Base-by-base conservation (phyloP, 257 asterid genomes). In the Cynanchum wilfordii region DNA sequence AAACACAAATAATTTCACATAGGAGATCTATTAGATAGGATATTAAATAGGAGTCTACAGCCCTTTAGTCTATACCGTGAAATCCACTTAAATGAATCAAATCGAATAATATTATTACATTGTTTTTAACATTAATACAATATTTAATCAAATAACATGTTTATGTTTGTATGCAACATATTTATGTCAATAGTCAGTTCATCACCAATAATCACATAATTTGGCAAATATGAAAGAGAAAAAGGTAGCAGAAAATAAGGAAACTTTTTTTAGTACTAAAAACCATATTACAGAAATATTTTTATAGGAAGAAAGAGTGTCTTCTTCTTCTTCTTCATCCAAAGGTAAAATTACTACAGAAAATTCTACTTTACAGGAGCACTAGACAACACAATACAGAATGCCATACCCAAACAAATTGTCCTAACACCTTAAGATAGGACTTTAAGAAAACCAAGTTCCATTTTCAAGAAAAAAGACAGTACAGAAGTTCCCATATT, bases 341-440 rank as follows among this genome's bases (percentile, higher is more conserved):
- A 69, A 22, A 66, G 45, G 38, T 65, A 66, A 70, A 65, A 66
- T 33, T 24, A 68, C 74, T 58, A 73, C 68, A 51, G 66, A 69
- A 83, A 64, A 51, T 71, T 19, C 71, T 55, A 66, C 73, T 78
- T 80, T 83, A 82, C 84, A 84, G 78, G 44, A 75, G 83, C 72
- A 80, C 78, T 62, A 66, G 42, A 62, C 63, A 70, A 74, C 78
- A 70, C 76, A 75, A 83, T 29, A 57, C 74, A n/a, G 64, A 56
- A 65, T 49, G 76, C 66, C 82, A 72, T 2, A 42, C 25, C 70
- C 68, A 51, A 67, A 58, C 65, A 65, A 71, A 80, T 76, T 68
- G 79, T 78, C 73, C 33, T 68, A 60, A 51, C 63, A 66, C 36
- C 73, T 51, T 66, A 74, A 44, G 63, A 38, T 57, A 69, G 72